A percentile compares a stretch with the other conserved stretches of the same genome.
Conservation (phyloP, 495 filamentous ascomycete genomes). For the Hypoxylon lienhwacheense region DNA sequence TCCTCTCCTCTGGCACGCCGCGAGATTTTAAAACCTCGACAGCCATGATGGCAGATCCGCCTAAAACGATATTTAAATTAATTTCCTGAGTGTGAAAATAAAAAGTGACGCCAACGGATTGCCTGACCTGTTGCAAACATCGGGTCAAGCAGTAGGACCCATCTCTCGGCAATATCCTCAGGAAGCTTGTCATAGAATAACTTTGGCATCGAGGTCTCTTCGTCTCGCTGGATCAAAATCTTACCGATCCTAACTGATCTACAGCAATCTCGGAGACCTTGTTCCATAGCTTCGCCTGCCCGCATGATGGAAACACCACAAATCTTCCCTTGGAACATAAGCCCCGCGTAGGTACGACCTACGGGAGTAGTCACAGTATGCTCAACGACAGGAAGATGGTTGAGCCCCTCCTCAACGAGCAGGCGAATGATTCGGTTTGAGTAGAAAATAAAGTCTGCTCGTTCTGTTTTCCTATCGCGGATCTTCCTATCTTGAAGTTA, state of each 20-base stretch:
- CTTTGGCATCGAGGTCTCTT: constrained; percentile 87
- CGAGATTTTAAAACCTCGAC: constrained; percentile 85
- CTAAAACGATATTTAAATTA: constrained; percentile 47
- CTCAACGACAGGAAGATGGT: constrained; percentile 89
- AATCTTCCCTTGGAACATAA: constrained; percentile 96
- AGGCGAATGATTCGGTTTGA: constrained; percentile 97
- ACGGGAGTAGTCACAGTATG: constrained; percentile 89
- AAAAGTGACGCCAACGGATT: background rate
- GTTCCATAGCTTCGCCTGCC: constrained; percentile 97
- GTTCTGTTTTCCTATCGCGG: constrained; percentile 80
- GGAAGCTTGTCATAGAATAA: constrained; percentile 98
- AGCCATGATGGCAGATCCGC: constrained; percentile 94
- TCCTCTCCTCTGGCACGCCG: constrained; percentile 92
- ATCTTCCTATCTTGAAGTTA: constrained; percentile 71
- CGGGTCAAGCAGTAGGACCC: constrained; percentile 94
- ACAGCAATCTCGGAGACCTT: constrained; percentile 94
- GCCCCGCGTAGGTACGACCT: constrained; percentile 82
- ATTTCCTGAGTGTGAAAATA: constrained; percentile 16
- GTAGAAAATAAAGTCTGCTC: constrained; percentile 98
- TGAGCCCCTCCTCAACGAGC: constrained; percentile 96
- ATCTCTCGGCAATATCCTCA: constrained; percentile 85
- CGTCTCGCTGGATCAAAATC: constrained; percentile 95
- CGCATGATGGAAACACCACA: constrained; percentile 99
- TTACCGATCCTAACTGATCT: constrained; percentile 95
- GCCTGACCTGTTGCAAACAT: constrained; percentile 94